Conservation (phyloP, 257 asterid species). For the Asclepias syriaca region DNA sequence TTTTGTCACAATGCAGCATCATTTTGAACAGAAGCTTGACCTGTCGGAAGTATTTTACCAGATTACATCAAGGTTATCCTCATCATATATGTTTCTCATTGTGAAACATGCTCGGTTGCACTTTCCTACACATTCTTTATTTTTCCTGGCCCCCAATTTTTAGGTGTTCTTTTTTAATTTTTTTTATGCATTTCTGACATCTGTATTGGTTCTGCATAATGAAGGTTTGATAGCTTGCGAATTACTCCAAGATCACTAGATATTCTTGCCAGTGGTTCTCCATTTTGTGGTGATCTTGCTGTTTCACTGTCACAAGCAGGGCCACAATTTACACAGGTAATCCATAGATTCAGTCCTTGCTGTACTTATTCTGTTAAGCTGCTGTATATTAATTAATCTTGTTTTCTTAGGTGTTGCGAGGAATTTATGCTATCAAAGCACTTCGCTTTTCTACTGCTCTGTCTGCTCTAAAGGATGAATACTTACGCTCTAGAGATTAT, state of each 20-base stretch:
- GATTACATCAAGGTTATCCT: constrained; percentile 84
- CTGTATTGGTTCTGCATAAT: constrained; percentile 23
- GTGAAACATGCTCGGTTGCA: constrained; percentile 7
- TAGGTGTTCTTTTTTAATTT: background rate
- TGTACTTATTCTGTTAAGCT: constrained; percentile 3
- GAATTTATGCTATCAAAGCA: constrained; percentile 86
- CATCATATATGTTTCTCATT: constrained; percentile 2
- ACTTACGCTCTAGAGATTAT: constrained; percentile 95
- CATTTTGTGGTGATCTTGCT: constrained; percentile 99
- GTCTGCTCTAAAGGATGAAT: constrained; percentile 91
- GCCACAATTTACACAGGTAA: constrained; percentile 95
- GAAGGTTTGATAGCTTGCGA: constrained; percentile 97
- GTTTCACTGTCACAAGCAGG: constrained; percentile 96
- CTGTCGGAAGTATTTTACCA: constrained; percentile 95
- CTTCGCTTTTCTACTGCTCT: constrained; percentile 98
- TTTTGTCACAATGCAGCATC: constrained; percentile 91
- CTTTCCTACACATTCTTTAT: background rate
- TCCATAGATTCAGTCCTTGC: constrained; percentile 2
- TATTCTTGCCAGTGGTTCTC: constrained; percentile 94
- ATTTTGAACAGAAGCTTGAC: constrained; percentile 98
- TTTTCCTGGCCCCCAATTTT: constrained; percentile 13
- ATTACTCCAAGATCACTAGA: constrained; percentile 98
- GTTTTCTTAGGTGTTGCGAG: constrained; percentile 67
- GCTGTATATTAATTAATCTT: constrained; percentile 19
- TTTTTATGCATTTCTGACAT: constrained; percentile 24